Base-by-base conservation (phyloP, 768 basidiomycete genomes). In the Amanita phalloides region DNA sequence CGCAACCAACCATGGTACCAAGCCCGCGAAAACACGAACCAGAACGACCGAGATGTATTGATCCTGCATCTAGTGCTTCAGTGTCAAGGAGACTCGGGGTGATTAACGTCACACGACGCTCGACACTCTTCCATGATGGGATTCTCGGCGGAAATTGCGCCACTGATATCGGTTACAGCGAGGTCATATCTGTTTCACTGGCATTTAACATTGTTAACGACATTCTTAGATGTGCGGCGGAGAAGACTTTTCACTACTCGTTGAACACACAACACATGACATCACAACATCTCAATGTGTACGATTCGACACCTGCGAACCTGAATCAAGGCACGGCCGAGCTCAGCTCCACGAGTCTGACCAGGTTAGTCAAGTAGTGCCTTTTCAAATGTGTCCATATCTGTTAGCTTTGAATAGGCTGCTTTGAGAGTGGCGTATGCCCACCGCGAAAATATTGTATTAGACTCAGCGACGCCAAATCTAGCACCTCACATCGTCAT, bases 401-500 rank as follows among this genome's bases (percentile, higher is more conserved):
- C 30, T 41, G n/a, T 8, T 28, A 41, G 38, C 47, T 43, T 47
- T 35, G 41, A 48, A 35, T 45, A 45, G 39, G 50, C 45, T 42
- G 47, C 45, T 3, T 20, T 57, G 42, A 53, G 50, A 47, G 54
- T 43, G 21, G 46, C 25, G n/a, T 50, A 52, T 26, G 50, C 46
- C 20, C 25, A 36, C 14, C 51, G 51, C 38, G 35, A 28, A 28
- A 72, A 72, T 53, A 62, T 78, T 10, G 68, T 78, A 21, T 53
- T 78, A 10, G 74, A 77, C 51, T 78, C 76, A 21, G 51, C 59
- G 17, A 49, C 51, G 50, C 74, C 75, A 5, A 54, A 69, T 6
- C 36, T 64, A 5, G 60, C 68, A 0, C 79, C 79, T 0, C 76
- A 77, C 60, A 75, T 82, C 49, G 75, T 78, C 46, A 71, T 81